phyloP scores from a whole-genome alignment of 2,329 filamentous ascomycete genomes.

The Didymella pinodella region DNA sequence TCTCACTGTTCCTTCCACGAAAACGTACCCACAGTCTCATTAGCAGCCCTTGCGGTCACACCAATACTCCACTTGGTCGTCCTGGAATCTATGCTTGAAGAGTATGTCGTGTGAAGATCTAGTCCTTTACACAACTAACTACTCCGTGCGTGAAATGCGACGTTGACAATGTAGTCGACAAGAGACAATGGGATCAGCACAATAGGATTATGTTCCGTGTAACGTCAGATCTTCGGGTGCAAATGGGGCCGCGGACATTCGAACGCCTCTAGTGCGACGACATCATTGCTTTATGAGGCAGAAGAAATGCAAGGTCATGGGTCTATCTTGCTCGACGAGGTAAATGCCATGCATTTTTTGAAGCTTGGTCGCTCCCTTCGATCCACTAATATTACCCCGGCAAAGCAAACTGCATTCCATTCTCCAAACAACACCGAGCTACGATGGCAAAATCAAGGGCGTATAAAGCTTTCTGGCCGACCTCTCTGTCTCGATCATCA shows the following conservation, averaged over 20 bases:
- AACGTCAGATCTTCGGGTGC: not conserved
- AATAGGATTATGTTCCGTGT: not conserved
- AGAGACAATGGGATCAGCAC: not conserved
- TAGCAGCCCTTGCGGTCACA: not conserved
- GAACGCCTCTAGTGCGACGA: not conserved
- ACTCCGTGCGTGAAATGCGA: not conserved
- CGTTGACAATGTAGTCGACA: not conserved
- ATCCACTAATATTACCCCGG: slow-evolving; percentile 5
- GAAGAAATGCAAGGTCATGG: slow-evolving; percentile 6
- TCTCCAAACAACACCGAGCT: not conserved
- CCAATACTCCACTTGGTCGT: too few species aligned
- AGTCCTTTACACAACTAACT: not conserved
- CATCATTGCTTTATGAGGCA: not conserved
- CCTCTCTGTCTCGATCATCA: not conserved
- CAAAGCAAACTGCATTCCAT: slow-evolving; percentile 9
- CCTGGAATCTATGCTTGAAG: not conserved
- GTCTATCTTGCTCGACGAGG: not conserved
- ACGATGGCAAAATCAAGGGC: not conserved
- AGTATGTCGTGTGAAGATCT: not conserved
- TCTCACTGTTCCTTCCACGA: not conserved
- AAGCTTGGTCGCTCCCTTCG: slow-evolving; percentile 1
- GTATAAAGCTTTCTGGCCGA: slow-evolving; percentile 9
- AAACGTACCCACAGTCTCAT: not conserved
- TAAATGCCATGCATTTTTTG: slow-evolving; percentile 3
- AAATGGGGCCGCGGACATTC: not conserved